Base-by-base conservation (phyloP, 345 rosid genomes). In the Salix viminalis region DNA sequence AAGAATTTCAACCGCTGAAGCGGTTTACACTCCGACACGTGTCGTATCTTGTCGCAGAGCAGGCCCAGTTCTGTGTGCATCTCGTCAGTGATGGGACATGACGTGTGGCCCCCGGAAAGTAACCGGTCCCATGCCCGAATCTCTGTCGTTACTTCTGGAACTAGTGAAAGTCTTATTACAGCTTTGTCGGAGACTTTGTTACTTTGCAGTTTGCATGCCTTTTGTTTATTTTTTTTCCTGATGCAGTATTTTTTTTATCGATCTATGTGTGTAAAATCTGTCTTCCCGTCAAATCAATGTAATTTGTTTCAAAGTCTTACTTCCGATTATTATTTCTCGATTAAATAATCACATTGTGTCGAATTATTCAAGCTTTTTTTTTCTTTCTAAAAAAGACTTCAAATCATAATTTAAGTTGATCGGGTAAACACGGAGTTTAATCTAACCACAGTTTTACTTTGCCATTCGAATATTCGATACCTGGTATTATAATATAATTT, bases 91-190 rank as follows among this genome's bases (percentile, higher is more conserved):
- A 79, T 39, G 74, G 65, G 77, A 82, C 68, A 42, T 64, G 71
- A 44, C 81, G 85, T 23, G 84, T 77, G 67, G 82, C 74, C 23
- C 69, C 79, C 69, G n/a, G 11, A 15, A 0, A 1, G n/a, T 3
- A 30, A 66, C 8, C 50, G 82, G 69, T n/a, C 79, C 86, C 60
- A 21, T 30, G 77, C 30, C 75, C 67, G 86, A 79, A 86, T 86
- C 88, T 86, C 76, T 86, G 88, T 86, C 88, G 81, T 77, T 83
- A 48, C 80, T 79, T 37, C 50, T 44, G 61, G 62, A 37, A 48
- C 36, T 42, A 73, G 73, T 67, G 77, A 67, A 73, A 67, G 18
- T 21, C 32, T 73, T 6, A 0, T 67, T 14, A 62, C 39, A 64
- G 61, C 36, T 44, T 72, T 73, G 69, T 70, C 69, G 60, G 69